Base-by-base conservation (phyloP, 1,284 basidiomycete species). In the Trichosporon faecale region DNA sequence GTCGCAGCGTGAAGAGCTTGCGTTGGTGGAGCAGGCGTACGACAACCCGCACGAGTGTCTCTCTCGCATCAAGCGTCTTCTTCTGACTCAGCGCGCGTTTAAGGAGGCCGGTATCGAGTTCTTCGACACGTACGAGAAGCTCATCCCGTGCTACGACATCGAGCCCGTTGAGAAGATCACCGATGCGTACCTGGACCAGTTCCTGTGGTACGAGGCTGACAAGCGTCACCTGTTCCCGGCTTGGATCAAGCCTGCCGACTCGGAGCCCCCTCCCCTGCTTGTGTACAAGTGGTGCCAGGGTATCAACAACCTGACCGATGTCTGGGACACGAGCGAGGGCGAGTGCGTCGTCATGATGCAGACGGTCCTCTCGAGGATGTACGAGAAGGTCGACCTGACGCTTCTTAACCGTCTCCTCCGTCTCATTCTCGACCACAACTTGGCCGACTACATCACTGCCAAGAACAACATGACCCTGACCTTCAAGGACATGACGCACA, bases 121-220 rank as follows among this genome's bases (percentile, higher is more conserved):
- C 81, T 86, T 86, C 82, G 94, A 95, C 78, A 95, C 94, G 0
- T 96, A 98, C 79, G 95, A 97, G 86, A 97, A 95, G 83, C 89
- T 98, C 76, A 97, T 98, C 77, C 95, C 95, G 25, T 96, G 94
- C 80, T 98, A 98, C 82, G 95, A 98, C 79, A 97, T 98, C 73
- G 95, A 98, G 82, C 95, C 95, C 0, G 93, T 98, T 25, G 95
- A 98, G 86, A 98, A 98, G 88, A 96, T 98, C 73, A 98, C 94
- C 25, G 95, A 97, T 82, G 95, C 95, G 27, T 97, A 97, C 82
- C 89, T 97, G 57, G 92, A 95, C 79, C 92, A 94, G 83, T 94
- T 93, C 88, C 75, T 82, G 66, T 81, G 81, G 76, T 86, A 81
- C 76, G 90, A 90, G 83, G 94, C 93, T n/a, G 95, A 98, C 85